Base-by-base conservation (phyloP, 2,329 filamentous ascomycete species). In the Fusarium pininemorale region DNA sequence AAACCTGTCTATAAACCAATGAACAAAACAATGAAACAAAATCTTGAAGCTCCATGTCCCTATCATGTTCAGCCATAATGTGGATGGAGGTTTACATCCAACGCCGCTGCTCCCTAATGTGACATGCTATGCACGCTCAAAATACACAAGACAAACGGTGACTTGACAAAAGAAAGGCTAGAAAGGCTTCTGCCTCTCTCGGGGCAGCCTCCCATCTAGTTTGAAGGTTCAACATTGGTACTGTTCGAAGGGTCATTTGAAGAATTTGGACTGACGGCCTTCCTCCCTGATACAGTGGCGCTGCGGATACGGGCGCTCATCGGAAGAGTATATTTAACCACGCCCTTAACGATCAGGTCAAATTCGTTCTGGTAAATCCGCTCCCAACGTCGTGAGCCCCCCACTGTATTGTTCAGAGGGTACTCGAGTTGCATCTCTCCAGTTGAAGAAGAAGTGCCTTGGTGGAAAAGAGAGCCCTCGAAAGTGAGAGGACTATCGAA, bases 401-500 rank as follows among this genome's bases (percentile, higher is more conserved):
- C 93, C 48, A 94, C 91, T 1, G 96, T 98, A 77, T 91, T 91
- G 82, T 98, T 99, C 8, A 96, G 95, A 0, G 96, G 96, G 63
- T 92, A 91, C 32, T 87, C 85, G 7, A 99, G 88, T 44, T 96
- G 93, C 74, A 99, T 90, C 79, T 96, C 93, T 37, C 95, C 96
- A 10, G 93, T 90, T 1, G 95, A 96, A 24, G 88, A 89, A 22
- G 93, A 93, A 18, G 88, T 84, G 35, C 90, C 88, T 74, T 92
- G 91, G 72, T 94, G 91, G 84, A 98, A 93, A 35, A 97, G 95
- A 1, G 95, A 96, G 8, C 95, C 93, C 69, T 98, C 95, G 77
- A 98, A 98, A 9, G 90, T 92, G 41, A 99, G 86, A 1, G 95
- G 92, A 61, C 94, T 97, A 81, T 98, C 94, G 77, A 98, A 96